Base-by-base conservation (phyloP, 257 asterid species). In the Capsicum pubescens region DNA sequence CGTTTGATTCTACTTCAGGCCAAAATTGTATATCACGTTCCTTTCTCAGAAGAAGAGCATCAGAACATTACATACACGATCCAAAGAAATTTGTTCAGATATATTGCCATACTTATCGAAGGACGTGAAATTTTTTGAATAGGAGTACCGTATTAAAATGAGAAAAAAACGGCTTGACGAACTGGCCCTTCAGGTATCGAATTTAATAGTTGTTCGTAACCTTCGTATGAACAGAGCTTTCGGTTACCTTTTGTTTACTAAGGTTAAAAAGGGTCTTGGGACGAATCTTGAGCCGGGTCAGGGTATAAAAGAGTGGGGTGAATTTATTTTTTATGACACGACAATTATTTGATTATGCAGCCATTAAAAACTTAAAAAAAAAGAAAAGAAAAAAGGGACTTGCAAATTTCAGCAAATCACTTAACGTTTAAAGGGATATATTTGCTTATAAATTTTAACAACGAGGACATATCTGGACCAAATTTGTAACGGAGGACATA, bases 121-220 rank as follows among this genome's bases (percentile, higher is more conserved):
- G 98, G 92, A 42, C 98, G 95, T 57, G 94, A 90, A 84, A 83
- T 26, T 9, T 44, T 93, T 97, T 67, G 97, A 91, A 90, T 93
- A 91, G 89, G 95, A 91, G 32, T 89, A 85, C 86, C 82, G 59
- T 74, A 84, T 72, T 42, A 92, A 92, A 83, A 63, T 89, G 66
- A 91, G 88, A 86, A 89, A 86, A 82, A 86, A 84, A 76, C 82
- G 67, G 39, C 85, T 85, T 85, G 87, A 84, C 46, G 89, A 90
- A 61, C 97, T 96, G 95, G 98, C 85, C 91, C 98, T 84, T 97
- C 98, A 87, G 98, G 98, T 94, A 94, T 46, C 8, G 8, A 52
- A 82, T 70, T 50, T 76, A 0, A 21, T 26, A 26, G 48, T 52
- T 76, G 48, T 76, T 52, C 63, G 48, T 21, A 46, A 52, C 63